phyloP scores from a whole-genome alignment of 495 filamentous ascomycete genomes.

The Penicillium ochrochloron region DNA sequence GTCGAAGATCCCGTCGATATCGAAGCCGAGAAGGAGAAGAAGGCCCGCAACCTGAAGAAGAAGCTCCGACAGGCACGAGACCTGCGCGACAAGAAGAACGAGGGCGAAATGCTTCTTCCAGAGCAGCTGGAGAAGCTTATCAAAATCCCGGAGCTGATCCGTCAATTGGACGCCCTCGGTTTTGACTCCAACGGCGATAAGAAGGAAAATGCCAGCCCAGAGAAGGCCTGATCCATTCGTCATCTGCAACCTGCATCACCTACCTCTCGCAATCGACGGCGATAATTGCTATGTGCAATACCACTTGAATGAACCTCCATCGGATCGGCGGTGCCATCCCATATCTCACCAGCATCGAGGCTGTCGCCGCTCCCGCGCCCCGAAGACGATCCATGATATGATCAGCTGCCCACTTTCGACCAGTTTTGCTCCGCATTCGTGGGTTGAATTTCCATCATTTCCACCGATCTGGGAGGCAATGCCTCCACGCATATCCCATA shows the following conservation, averaged over 20 bases:
- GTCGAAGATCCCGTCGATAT: slow-evolving; percentile 53
- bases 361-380: not conserved
- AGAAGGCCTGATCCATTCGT: slow-evolving; percentile 18
- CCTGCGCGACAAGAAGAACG: slow-evolving; percentile 86
- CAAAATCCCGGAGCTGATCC: slow-evolving; percentile 90
- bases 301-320: not conserved
- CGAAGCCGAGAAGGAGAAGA: slow-evolving; percentile 86
- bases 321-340: not conserved
- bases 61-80: slow-evolving; percentile 94
- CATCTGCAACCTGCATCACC: not conserved
- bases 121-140: slow-evolving; percentile 98
- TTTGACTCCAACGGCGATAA: slow-evolving; percentile 71
- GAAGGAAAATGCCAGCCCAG: slow-evolving; percentile 34
- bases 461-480: not conserved
- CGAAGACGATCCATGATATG: not conserved
- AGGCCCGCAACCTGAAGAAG: slow-evolving; percentile 91
- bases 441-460: not conserved
- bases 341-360: not conserved
- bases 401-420: not conserved
- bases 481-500: not conserved
- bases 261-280: not conserved
- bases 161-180: slow-evolving; percentile 84
- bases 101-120: slow-evolving; percentile 78
- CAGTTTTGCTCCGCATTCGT: not conserved
- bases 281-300: not conserved